Conservation (phyloP, 352 stramenopile genomes). For the Vaucheria bursata region DNA sequence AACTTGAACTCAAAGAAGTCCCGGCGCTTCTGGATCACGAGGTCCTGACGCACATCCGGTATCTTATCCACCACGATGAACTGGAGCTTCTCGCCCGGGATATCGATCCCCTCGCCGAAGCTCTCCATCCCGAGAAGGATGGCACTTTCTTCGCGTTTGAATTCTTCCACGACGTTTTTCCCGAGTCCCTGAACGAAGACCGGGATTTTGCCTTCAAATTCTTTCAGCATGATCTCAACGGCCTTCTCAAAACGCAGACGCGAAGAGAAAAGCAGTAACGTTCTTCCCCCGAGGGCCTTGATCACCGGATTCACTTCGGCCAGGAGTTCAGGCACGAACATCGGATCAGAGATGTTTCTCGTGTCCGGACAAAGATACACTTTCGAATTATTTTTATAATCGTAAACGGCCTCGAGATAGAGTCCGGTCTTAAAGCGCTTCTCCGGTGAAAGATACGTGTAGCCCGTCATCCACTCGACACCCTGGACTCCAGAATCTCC, state of each 20-base stretch:
- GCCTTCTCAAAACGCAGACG: background rate
- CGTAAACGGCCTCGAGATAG: background rate
- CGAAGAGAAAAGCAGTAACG: background rate
- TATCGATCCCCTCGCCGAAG: background rate
- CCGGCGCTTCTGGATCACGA: background rate
- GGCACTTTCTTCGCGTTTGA: background rate
- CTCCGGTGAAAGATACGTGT: background rate
- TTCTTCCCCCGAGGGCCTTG: background rate
- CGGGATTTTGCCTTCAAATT: slow-evolving; percentile 5
- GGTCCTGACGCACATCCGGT: background rate
- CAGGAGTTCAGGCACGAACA: background rate
- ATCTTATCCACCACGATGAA: slow-evolving; percentile 2
- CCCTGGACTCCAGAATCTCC: background rate
- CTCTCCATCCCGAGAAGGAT: background rate
- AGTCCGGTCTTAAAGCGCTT: background rate
- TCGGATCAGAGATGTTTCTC: slow-evolving; percentile 1
- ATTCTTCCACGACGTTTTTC: slow-evolving; percentile 2
- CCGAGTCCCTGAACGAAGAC: background rate
- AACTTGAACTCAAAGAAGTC: slow-evolving; percentile 2
- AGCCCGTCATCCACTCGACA: background rate
- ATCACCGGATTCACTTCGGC: background rate
- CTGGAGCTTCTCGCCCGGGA: background rate
- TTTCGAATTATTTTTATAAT: slow-evolving; percentile 6
- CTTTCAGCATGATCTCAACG: background rate
- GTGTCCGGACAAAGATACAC: background rate